These are phyloP conservation scores for Linnemannia hyalina DNA, from an alignment of 192 early-diverging fungal species.

Conservation along the genomic window DNA sequence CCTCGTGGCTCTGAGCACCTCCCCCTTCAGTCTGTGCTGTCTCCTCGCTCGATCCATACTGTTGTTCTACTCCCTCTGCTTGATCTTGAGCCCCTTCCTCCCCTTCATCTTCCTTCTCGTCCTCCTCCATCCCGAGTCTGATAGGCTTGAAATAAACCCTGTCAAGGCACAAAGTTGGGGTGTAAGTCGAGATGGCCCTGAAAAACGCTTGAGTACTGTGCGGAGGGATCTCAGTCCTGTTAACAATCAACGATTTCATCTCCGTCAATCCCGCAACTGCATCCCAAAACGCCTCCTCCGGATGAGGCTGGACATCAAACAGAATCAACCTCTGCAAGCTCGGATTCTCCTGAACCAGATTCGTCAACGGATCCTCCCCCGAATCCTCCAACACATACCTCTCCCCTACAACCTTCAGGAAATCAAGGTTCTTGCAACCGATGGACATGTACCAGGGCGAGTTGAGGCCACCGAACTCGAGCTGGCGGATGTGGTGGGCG, in stretches of 20 bases:
- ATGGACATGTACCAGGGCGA: neutral
- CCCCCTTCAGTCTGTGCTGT: neutral
- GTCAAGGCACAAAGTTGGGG: neutral
- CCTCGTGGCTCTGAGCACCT: neutral
- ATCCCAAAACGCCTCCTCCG: neutral
- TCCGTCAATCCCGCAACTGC: neutral
- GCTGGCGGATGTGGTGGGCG: neutral
- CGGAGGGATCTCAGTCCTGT: neutral
- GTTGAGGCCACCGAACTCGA: neutral
- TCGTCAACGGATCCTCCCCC: neutral
- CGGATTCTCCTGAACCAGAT: neutral
- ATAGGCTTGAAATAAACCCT: neutral
- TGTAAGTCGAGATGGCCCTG: neutral
- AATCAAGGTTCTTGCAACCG: slow-evolving; percentile 6
- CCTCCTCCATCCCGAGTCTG: neutral
- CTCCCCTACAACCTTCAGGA: neutral
- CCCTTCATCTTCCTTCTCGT: neutral
- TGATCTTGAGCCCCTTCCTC: neutral
- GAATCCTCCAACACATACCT: neutral
- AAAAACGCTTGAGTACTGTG: neutral
- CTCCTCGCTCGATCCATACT: neutral
- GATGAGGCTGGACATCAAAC: neutral
- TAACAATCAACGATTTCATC: neutral
- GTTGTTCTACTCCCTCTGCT: neutral
- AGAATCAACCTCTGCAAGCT: neutral